A percentile compares a stretch with the other conserved stretches of the same genome.
Evolutionary conservation across 768 basidiomycete genomes (phyloP).

Genomic region (Dictyophora rubrovolvata): DNA sequence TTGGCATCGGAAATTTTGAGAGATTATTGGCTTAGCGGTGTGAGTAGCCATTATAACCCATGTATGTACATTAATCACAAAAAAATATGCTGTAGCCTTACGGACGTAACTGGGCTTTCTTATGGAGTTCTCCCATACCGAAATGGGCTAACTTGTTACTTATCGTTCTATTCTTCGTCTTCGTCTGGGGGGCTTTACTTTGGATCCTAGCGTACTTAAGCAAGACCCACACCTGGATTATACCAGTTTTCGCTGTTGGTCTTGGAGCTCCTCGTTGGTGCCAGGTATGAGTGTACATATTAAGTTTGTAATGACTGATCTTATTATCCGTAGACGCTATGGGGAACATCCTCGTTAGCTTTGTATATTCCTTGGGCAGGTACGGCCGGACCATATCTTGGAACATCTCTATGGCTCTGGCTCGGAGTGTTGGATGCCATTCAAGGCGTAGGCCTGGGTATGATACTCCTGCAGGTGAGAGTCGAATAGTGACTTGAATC

Average conservation of each 20-base stretch:
- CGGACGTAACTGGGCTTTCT: slow-evolving; percentile 90
- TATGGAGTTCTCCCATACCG: slow-evolving; percentile 77
- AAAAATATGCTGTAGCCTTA: slow-evolving; percentile 49
- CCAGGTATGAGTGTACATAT: slow-evolving; percentile 42
- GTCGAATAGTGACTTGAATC: neutral
- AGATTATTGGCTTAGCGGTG: slow-evolving; percentile 87
- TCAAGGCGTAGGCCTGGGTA: slow-evolving; percentile 88
- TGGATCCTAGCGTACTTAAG: slow-evolving; percentile 72
- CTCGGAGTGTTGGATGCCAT: slow-evolving; percentile 89
- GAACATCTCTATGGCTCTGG: slow-evolving; percentile 89
- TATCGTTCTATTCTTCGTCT: slow-evolving; percentile 75
- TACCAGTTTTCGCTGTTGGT: slow-evolving; percentile 92
- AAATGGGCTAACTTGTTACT: slow-evolving; percentile 78
- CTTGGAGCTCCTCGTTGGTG: slow-evolving; percentile 93
- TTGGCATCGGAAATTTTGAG: slow-evolving; percentile 82
- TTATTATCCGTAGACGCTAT: slow-evolving; percentile 52
- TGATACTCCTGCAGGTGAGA: slow-evolving; percentile 67
- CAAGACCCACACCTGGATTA: slow-evolving; percentile 91
- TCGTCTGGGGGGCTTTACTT: slow-evolving; percentile 73
- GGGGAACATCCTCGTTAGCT: slow-evolving; percentile 91
- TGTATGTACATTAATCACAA: slow-evolving; percentile 7
- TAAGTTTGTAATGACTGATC: neutral
- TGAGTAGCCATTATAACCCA: slow-evolving; percentile 26
- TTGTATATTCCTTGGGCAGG: slow-evolving; percentile 94
- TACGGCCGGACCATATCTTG: slow-evolving; percentile 73